A percentile compares a stretch with the other conserved stretches of the same genome.
Conservation (phyloP, 768 basidiomycete genomes). For the Coprinopsis marcescibilis region DNA sequence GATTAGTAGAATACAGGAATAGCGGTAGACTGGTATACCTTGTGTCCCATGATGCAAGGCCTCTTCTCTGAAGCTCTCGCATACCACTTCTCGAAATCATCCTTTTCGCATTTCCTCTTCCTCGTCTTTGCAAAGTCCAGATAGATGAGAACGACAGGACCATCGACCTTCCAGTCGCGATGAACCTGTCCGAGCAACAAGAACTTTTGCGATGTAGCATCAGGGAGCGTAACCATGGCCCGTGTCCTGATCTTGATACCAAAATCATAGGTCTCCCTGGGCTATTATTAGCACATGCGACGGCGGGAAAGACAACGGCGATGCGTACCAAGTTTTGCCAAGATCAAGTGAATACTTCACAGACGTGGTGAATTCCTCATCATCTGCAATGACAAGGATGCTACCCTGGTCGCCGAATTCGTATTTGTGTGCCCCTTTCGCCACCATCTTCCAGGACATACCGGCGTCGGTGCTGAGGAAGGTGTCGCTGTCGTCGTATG, state of each 20-base stretch:
- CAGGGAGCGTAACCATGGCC: slow-evolving; percentile 83
- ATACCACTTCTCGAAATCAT: slow-evolving; percentile 87
- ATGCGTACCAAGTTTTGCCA: slow-evolving; percentile 70
- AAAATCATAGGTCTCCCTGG: slow-evolving; percentile 66
- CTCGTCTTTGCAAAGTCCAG: slow-evolving; percentile 78
- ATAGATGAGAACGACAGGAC: slow-evolving; percentile 65
- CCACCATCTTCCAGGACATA: slow-evolving; percentile 76
- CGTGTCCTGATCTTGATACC: slow-evolving; percentile 67
- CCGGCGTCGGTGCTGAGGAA: slow-evolving; percentile 92
- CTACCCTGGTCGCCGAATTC: slow-evolving; percentile 92
- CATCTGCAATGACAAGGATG: slow-evolving; percentile 75
- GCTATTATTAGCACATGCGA: background rate
- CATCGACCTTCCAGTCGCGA: slow-evolving; percentile 46
- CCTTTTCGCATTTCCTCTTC: slow-evolving; percentile 57
- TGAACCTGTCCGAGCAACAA: slow-evolving; percentile 76
- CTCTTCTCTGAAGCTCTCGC: slow-evolving; percentile 52
- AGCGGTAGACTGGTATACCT: too few species aligned
- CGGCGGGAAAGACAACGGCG: slow-evolving; percentile 4
- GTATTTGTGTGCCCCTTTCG: slow-evolving; percentile 79
- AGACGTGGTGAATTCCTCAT: slow-evolving; percentile 69
- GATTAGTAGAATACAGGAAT: too few species aligned
- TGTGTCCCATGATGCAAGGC: slow-evolving; percentile 92
- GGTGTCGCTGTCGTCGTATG: slow-evolving; percentile 87
- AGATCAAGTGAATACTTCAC: slow-evolving; percentile 79
- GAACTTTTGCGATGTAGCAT: slow-evolving; percentile 96